Base-by-base conservation (phyloP, 2,329 filamentous ascomycete genomes). In the Erysiphe pulchra region DNA sequence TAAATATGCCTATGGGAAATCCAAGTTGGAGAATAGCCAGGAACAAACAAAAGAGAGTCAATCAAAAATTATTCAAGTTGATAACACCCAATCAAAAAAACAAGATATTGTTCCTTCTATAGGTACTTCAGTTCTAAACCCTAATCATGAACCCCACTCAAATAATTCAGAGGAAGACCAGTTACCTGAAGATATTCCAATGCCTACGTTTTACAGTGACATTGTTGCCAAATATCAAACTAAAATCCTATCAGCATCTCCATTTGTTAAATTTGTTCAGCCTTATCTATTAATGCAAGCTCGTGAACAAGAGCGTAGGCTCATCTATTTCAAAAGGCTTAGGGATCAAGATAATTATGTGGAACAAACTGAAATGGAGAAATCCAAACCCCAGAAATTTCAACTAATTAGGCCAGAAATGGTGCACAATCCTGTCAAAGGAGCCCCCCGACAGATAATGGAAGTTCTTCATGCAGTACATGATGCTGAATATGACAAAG, bases 401-500 rank as follows among this genome's bases (percentile, higher is more conserved):
- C 78, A 92, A 53, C 70, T 98, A 10, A 92, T 98, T 50, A 83
- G 81, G 49, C 87, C 90, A 1, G 83, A 93, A 53, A 95, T 95
- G 86, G 81, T 98, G 0, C 83, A 92, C 54, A 72, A 80, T 47
- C 76, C 84, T 41, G 75, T 83, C 0, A 77, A 82, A 45, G 77
- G 78, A 53, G 80, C 83, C 3, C 82, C 86, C 0, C 75, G 75
- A 40, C 84, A 92, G 56, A 82, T 94, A 31, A 85, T 86, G 64
- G 87, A 95, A 54, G 84, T 95, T 43, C 64, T 98, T 7, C 85
- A 90, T 58, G 90, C 90, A 18, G 86, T 94, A 12, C 86, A 95
- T 59, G 84, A 94, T 57, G 86, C 86, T 1, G 90, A 98, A 60
- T 94, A 95, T 54, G 86, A 98, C 59, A 92, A 90, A 61, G 86